Conservation (phyloP, 768 basidiomycete species). For the Chalciporus chontae region DNA sequence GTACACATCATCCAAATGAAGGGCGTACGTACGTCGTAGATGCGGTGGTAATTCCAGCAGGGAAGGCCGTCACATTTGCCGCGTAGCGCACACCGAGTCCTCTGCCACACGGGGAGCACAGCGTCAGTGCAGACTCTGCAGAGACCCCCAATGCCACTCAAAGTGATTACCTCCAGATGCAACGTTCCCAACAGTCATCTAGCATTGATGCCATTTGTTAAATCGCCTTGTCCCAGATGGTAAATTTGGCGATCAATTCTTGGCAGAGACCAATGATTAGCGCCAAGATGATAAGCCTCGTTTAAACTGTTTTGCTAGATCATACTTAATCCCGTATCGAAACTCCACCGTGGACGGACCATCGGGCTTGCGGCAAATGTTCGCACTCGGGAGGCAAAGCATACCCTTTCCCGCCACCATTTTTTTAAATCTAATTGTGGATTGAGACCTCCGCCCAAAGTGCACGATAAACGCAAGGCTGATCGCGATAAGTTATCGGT, state of each 20-base stretch:
- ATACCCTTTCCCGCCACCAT: too few species aligned
- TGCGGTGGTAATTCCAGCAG: conserved; percentile 77
- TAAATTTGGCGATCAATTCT: conserved; percentile 39
- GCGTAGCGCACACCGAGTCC: too few species aligned
- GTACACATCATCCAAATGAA: too few species aligned
- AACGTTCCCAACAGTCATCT: conserved; percentile 72
- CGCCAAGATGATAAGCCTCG: not conserved
- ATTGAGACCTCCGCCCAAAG: not conserved
- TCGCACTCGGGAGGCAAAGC: not conserved
- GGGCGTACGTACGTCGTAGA: conserved; percentile 69
- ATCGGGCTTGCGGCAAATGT: not conserved
- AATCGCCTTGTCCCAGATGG: conserved; percentile 43
- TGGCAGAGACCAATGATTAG: not conserved
- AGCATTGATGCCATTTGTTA: conserved; percentile 33
- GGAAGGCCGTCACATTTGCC: conserved; percentile 75
- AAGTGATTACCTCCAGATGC: conserved; percentile 57
- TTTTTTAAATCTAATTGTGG: not conserved
- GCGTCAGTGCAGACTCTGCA: too few species aligned
- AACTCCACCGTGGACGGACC: not conserved
- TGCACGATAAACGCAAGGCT: not conserved
- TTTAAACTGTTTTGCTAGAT: not conserved
- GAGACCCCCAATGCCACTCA: not conserved
- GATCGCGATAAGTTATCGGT: not conserved
- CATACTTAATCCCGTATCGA: not conserved
- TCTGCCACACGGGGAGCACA: too few species aligned